Base-by-base conservation (phyloP, 2,329 filamentous ascomycete genomes). In the Pseudocercospora fuligena region DNA sequence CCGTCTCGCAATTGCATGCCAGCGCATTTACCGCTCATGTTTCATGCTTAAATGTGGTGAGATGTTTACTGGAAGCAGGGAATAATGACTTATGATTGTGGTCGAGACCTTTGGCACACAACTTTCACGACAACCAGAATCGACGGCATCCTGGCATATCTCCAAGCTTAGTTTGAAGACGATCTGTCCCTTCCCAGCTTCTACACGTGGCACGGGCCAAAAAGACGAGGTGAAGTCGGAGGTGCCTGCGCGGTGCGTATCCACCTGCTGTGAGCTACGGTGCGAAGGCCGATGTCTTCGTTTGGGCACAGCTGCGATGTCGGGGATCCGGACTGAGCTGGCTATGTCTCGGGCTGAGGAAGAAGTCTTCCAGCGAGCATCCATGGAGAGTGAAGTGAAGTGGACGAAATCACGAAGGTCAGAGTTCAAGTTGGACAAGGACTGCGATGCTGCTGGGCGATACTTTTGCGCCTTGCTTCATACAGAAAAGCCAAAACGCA, bases 161-260 rank as follows among this genome's bases (percentile, higher is more conserved):
- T 47, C 16, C 19, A 43, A 31, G n/a, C 40, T 47, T 25, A 23
- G 40, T 25, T 5, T 16, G 40, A 31, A 43, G 36, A 60, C 25
- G 21, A 47, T 60, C 57, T 47, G 29, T 40, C 21, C 29, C 21
- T 60, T 60, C 57, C 57, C 57, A 47, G 57, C 57, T 40, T 43
- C 57, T 46, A 43, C 57, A 46, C 33, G 57, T 60, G 57, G 57
- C 57, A 46, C 51, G 57, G 33, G 21, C 57, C 57, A 60, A 60
- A 16, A 36, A 60, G 19, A 60, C 57, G 57, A 60, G 36, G 33
- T 60, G 57, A 43, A 60, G 57, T 60, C 57, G 56, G 56, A 59
- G 56, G 11, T 14, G 29, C 3, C 19, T 46, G 56, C 56, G 51
- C 51, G n/a, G 25, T 56, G 2, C n/a, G 27, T 14, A n/a, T n/a